Conservation (phyloP, 73 alveolate species). For the Paramecium caudatum region DNA sequence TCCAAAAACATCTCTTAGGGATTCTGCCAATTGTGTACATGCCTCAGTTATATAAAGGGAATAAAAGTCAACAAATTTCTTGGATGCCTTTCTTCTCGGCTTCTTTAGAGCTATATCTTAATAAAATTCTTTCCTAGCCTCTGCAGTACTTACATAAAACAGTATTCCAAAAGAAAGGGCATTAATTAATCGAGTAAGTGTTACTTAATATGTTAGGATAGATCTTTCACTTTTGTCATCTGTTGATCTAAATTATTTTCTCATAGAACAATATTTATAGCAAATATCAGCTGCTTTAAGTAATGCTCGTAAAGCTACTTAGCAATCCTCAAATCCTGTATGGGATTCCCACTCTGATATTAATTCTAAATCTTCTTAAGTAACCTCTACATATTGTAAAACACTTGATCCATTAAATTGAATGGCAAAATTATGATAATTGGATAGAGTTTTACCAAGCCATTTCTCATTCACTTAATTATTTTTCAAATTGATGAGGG, state of each 20-base stretch:
- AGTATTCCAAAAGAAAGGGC: constrained; percentile 24
- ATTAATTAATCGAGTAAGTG: constrained; percentile 12
- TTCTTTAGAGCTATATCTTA: neutral
- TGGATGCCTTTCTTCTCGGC: neutral
- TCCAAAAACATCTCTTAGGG: constrained; percentile 39
- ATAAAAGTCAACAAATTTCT: constrained; percentile 20
- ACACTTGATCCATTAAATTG: constrained; percentile 2
- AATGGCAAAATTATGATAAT: constrained; percentile 9
- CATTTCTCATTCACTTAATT: constrained; percentile 45
- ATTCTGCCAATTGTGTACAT: neutral
- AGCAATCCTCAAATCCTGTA: constrained; percentile 3
- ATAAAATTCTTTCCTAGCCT: neutral
- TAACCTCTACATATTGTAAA: neutral
- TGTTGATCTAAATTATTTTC: constrained; percentile 28
- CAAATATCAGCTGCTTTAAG: neutral
- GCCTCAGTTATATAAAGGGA: neutral
- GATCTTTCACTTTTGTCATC: constrained; percentile 63
- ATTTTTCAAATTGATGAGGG: neutral
- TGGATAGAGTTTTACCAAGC: constrained; percentile 28
- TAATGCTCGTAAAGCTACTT: constrained; percentile 30
- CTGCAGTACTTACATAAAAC: constrained; percentile 36
- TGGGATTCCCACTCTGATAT: constrained; percentile 20
- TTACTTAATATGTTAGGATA: constrained; percentile 35
- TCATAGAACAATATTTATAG: constrained; percentile 62
- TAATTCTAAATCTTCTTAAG: constrained; percentile 4